Percentiles rank a stretch among this genome's conserved stretches.
phyloP scores from a whole-genome alignment of 202 grass and related monocot species.

The Schoenoplectus triqueter region DNA sequence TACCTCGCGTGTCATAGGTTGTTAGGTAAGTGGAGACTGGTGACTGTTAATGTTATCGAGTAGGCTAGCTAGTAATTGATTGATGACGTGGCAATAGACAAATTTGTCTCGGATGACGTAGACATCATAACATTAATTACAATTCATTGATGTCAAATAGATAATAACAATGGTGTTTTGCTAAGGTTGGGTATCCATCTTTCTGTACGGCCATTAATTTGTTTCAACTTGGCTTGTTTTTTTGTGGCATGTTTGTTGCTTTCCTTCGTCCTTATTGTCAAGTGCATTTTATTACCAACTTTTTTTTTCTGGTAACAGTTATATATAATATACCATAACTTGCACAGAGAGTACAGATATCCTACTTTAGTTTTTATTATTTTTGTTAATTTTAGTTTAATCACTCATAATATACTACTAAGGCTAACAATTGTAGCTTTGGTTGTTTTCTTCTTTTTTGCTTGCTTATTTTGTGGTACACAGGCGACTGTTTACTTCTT shows the following conservation, averaged over 20 bases:
- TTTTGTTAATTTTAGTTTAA: background rate
- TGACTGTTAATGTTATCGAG: conserved; percentile 18
- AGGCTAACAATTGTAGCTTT: background rate
- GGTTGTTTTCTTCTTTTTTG: background rate
- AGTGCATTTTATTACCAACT: background rate
- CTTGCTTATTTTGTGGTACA: too few relatives aligned
- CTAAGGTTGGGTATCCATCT: conserved; percentile 22
- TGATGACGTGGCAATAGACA: background rate
- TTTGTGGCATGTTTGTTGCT: background rate
- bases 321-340: background rate
- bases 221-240: conserved; percentile 7
- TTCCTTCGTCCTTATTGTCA: background rate
- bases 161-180: background rate
- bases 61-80: background rate
- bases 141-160: background rate
- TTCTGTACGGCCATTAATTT: background rate
- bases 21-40: background rate
- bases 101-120: conserved; percentile 32
- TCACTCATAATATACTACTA: too few relatives aligned
- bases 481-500: too few relatives aligned
- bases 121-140: conserved; percentile 32
- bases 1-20: background rate
- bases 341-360: background rate
- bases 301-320: background rate
- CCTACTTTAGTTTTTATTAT: background rate